phyloP scores from a whole-genome alignment of 257 asterid species.

The Solanum dulcamara region DNA sequence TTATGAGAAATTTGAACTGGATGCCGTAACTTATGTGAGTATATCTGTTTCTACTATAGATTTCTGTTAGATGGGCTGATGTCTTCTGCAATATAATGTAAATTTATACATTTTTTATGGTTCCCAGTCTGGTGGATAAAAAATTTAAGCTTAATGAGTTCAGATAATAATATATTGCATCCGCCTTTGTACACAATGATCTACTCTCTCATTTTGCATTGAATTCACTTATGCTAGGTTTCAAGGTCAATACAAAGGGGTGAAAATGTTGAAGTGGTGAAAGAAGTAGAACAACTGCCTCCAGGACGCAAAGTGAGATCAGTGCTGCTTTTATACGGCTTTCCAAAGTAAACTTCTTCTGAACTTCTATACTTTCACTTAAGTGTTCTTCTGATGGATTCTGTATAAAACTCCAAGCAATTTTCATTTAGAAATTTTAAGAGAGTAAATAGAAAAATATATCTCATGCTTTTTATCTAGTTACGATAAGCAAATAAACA shows the following conservation, averaged over 20 bases:
- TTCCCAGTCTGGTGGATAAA: background rate
- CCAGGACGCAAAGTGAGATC: background rate
- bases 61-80: background rate
- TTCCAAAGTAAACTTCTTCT: background rate
- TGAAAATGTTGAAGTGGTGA: background rate
- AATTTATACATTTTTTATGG: background rate
- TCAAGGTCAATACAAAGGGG: background rate
- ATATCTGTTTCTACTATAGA: background rate
- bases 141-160: background rate
- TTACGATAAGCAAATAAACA: too few species aligned
- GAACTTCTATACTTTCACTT: background rate
- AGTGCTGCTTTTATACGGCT: background rate
- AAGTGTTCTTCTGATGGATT: background rate
- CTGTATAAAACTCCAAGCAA: background rate
- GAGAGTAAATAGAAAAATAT: background rate
- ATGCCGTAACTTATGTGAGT: background rate
- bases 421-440: background rate
- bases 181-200: background rate
- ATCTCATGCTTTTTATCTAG: background rate
- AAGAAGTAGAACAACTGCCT: background rate
- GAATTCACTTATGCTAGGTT: background rate
- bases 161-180: background rate
- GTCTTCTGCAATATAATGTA: background rate
- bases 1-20: background rate
- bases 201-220: background rate